These are phyloP conservation scores for Epichloe scottii DNA, from an alignment of 2,329 filamentous ascomycete genomes.

Conservation along the genomic window DNA sequence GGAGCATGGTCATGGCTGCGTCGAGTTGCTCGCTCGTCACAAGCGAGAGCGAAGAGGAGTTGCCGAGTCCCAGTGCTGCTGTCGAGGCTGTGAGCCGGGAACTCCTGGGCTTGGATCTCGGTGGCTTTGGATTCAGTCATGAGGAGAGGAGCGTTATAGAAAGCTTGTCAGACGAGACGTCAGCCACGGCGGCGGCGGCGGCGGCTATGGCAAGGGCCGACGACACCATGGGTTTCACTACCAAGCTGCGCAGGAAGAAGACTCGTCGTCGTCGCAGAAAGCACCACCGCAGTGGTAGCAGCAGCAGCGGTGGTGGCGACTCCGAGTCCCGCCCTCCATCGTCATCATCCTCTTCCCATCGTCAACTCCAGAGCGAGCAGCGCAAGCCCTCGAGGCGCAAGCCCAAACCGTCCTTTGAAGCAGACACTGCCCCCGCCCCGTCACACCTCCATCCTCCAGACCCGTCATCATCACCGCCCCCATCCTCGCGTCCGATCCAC, in stretches of 20 bases:
- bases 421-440: conserved; percentile 13
- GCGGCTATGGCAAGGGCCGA: conserved; percentile 17
- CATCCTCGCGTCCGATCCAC: conserved; percentile 34
- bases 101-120: conserved; percentile 28
- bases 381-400: conserved; percentile 14
- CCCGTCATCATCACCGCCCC: conserved; percentile 38
- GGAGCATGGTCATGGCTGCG: conserved; percentile 16
- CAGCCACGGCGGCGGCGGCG: background rate
- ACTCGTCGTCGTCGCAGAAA: conserved; percentile 25
- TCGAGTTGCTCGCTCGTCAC: conserved; percentile 22
- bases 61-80: conserved; percentile 38
- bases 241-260: conserved; percentile 35
- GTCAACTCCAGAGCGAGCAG: conserved; percentile 6
- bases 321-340: conserved; percentile 9
- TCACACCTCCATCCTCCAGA: conserved; percentile 18
- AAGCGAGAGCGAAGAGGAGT: conserved; percentile 22
- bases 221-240: conserved; percentile 28
- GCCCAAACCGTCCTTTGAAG: conserved; percentile 14
- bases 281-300: conserved; percentile 19
- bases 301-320: conserved; percentile 15
- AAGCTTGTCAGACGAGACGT: conserved; percentile 18
- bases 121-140: conserved; percentile 24
- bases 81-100: conserved; percentile 40
- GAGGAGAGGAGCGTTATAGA: conserved; percentile 20
- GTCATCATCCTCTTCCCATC: conserved; percentile 8